Evolutionary conservation across 257 asterid species (phyloP), one percentile per base, ranked within the genome.

Genomic region (Apocynum venetum): DNA sequence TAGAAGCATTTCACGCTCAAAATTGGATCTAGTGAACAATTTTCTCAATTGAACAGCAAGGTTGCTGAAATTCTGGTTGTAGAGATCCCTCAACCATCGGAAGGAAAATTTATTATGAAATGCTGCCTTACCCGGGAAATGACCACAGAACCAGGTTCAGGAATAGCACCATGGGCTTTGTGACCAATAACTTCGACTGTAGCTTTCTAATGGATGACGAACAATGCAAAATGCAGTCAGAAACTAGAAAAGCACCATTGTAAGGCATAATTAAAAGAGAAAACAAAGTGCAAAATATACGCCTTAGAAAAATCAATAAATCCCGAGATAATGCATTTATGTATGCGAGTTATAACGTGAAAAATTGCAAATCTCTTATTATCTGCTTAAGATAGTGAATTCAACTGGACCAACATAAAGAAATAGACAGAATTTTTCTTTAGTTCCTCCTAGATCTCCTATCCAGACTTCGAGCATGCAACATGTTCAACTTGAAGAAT

Each of bases 91-190:
- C 49, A 14, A 66, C n/a, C 46, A 67, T 15, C 19, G 52, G 19
- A 67, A 41, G 35, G 15, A 41, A 1, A 67, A 19, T 41, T 40
- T 41, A 19, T 17, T 41, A 67, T 68, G 73, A 43, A 73, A 36
- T 17, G 46, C 38, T 38, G 14, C 70, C 68, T 61, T 47, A 94
- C 99, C 78, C 99, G 87, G 65, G 94, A 97, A 86, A 89, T 79
- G 71, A 95, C 98, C 71, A 86, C 52, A 55, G 85, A 85, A 66
- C 97, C 99, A 68, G 96, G 94, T 87, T 90, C 91, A 15, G 99
- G 99, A 86, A 95, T 97, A 13, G 97, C 94, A 78, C 98, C 98
- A 74, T 93, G 97, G 31, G 98, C 91, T 82, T 95, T 93, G 60
- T 86, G 98, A 67, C 99, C 97, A 74, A 84, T 89, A 81, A 95